Evolutionary conservation across 2,329 filamentous ascomycete genomes (phyloP).

Genomic region (Aspergillus pseudoglaucus): DNA sequence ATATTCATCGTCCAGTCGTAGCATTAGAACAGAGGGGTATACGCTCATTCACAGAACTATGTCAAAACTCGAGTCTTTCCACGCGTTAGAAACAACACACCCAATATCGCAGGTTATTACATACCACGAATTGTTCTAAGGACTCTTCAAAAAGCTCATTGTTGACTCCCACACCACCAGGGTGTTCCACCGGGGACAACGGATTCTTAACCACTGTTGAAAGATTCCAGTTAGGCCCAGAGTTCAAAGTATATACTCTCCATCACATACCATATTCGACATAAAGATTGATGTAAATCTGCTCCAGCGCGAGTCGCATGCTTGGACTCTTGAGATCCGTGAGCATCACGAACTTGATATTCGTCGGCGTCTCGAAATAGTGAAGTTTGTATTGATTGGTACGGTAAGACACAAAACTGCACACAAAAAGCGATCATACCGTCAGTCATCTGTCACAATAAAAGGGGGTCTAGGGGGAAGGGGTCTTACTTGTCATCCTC

Average conservation of each 20-base stretch:
- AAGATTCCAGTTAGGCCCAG: constrained; percentile 7
- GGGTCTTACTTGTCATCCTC: constrained; percentile 64
- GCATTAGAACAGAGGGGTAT: too few species aligned
- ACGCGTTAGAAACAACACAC: constrained; percentile 14
- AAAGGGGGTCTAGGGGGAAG: background rate
- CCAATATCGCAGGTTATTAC: constrained; percentile 14
- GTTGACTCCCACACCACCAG: constrained; percentile 55
- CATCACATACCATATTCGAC: constrained; percentile 72
- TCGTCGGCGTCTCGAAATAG: constrained; percentile 96
- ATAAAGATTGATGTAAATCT: constrained; percentile 97
- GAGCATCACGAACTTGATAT: constrained; percentile 92
- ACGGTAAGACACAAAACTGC: constrained; percentile 82
- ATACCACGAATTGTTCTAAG: constrained; percentile 46
- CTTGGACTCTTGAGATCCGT: constrained; percentile 84
- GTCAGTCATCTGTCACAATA: background rate
- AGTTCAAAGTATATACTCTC: background rate
- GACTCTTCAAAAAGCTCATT: constrained; percentile 61
- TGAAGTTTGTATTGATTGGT: constrained; percentile 96
- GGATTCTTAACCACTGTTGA: constrained; percentile 57
- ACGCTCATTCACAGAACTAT: constrained; percentile 8
- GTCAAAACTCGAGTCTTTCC: constrained; percentile 27
- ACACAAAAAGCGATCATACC: constrained; percentile 11
- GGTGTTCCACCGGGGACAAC: constrained; percentile 55
- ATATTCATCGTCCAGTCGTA: too few species aligned
- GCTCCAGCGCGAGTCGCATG: constrained; percentile 89